A percentile compares a stretch with the other conserved stretches of the same genome.
These are phyloP conservation scores for Arabidopsis arenosa DNA, from an alignment of 345 rosid genomes.

Conservation along the genomic window DNA sequence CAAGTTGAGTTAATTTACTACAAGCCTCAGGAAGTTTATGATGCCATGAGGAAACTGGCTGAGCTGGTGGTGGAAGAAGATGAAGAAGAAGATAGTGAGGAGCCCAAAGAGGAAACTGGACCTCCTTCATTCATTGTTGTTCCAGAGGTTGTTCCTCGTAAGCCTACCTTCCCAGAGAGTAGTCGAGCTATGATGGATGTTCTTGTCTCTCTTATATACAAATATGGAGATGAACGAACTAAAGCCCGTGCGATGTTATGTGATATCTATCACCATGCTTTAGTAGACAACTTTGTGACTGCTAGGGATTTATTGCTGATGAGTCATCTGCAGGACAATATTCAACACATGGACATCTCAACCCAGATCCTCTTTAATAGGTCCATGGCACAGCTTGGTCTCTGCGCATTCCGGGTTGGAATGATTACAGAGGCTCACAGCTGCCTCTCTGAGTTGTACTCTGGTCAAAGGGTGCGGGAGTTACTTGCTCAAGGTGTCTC, in stretches of 20 bases:
- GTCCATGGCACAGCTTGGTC: conserved; percentile 95
- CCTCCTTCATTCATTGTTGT: conserved; percentile 68
- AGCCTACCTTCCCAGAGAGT: conserved; percentile 80
- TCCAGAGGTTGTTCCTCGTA: conserved; percentile 83
- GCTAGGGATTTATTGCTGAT: conserved; percentile 80
- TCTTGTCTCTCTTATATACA: conserved; percentile 83
- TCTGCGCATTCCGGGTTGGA: conserved; percentile 86
- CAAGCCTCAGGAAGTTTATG: conserved; percentile 90
- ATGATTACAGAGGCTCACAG: conserved; percentile 74
- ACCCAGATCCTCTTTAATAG: conserved; percentile 93
- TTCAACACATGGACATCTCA: conserved; percentile 86
- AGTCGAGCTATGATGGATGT: conserved; percentile 86
- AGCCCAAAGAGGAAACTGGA: conserved; percentile 63
- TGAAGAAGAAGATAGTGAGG: conserved; percentile 49
- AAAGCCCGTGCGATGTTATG: conserved; percentile 97
- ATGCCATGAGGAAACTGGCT: conserved; percentile 89
- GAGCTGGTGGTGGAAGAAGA: conserved; percentile 56
- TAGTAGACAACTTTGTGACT: conserved; percentile 69
- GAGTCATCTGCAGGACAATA: conserved; percentile 91
- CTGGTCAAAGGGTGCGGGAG: conserved; percentile 90
- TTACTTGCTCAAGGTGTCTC: conserved; percentile 95
- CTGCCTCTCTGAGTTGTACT: conserved; percentile 85
- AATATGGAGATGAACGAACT: conserved; percentile 88
- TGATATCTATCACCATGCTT: conserved; percentile 90
- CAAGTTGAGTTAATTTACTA: conserved; percentile 82